A percentile compares a stretch with the other conserved stretches of the same genome.
phyloP scores from a whole-genome alignment of 495 filamentous ascomycete genomes.

The Lepidopterella palustris region DNA sequence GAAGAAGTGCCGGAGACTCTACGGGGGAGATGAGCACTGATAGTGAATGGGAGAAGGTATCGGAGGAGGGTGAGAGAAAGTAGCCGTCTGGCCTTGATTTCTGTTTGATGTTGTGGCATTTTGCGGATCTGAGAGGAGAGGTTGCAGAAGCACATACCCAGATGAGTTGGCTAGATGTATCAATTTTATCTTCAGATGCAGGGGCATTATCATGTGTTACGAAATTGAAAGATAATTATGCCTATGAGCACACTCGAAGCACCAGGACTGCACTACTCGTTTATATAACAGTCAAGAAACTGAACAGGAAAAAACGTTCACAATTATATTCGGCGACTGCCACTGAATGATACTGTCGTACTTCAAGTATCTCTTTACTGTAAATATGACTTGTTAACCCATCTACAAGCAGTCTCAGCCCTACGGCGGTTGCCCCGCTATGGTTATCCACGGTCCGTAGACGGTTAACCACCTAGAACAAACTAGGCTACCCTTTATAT shows the following conservation, averaged over 20 bases:
- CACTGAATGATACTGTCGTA: too few species aligned
- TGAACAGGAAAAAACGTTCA: too few species aligned
- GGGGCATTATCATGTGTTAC: background rate
- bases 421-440: too few species aligned
- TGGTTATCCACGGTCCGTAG: too few species aligned
- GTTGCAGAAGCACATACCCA: background rate
- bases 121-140: background rate
- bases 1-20: conserved; percentile 25
- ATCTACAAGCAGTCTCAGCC: too few species aligned
- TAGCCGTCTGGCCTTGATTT: background rate
- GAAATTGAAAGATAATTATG: too few species aligned
- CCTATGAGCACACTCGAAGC: too few species aligned
- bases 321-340: too few species aligned
- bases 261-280: too few species aligned
- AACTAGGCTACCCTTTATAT: background rate
- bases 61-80: conserved; percentile 11
- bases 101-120: background rate
- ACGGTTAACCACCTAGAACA: background rate
- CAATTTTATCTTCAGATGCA: background rate
- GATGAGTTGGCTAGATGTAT: background rate
- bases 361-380: too few species aligned
- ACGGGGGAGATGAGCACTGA: conserved; percentile 38
- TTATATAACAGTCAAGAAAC: too few species aligned
- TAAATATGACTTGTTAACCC: too few species aligned
- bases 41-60: conserved; percentile 43